These are phyloP conservation scores for Monilinia laxa DNA, from an alignment of 2,329 filamentous ascomycete species.

Conservation along the genomic window DNA sequence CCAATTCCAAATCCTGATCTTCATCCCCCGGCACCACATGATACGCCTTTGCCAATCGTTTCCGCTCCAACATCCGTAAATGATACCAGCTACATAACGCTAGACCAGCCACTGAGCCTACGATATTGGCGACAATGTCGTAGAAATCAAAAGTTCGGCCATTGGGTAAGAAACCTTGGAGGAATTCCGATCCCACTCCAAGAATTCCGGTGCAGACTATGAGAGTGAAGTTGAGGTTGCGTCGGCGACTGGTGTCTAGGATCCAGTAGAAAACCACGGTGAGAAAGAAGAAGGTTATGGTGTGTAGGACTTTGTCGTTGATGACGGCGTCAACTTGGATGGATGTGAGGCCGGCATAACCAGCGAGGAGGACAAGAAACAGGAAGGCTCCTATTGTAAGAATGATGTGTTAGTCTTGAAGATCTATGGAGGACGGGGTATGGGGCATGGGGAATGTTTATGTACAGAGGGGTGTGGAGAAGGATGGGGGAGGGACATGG, in stretches of 20 bases:
- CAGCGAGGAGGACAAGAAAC: constrained; percentile 70
- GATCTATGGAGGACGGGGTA: constrained; percentile 2
- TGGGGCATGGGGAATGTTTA: not conserved
- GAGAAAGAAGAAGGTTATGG: constrained; percentile 84
- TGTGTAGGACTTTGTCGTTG: constrained; percentile 89
- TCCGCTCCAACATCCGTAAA: constrained; percentile 89
- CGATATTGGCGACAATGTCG: constrained; percentile 84
- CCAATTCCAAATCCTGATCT: constrained; percentile 72
- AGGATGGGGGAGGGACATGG: constrained; percentile 14
- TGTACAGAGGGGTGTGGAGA: constrained; percentile 13
- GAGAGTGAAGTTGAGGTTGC: constrained; percentile 80
- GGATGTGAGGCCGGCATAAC: constrained; percentile 74
- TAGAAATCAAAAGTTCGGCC: constrained; percentile 71
- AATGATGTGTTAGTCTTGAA: constrained; percentile 24
- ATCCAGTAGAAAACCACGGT: constrained; percentile 95
- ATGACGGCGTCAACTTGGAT: constrained; percentile 57
- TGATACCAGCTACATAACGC: constrained; percentile 88
- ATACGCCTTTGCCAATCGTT: constrained; percentile 71
- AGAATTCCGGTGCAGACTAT: constrained; percentile 72
- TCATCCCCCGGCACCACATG: constrained; percentile 63
- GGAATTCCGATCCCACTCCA: constrained; percentile 71
- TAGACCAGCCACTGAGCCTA: constrained; percentile 71
- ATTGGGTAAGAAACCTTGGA: constrained; percentile 74
- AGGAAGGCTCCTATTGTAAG: constrained; percentile 61
- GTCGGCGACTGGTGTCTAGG: constrained; percentile 83